Evolutionary conservation across 768 basidiomycete genomes (phyloP).

Genomic region (Pleurotus platypus): DNA sequence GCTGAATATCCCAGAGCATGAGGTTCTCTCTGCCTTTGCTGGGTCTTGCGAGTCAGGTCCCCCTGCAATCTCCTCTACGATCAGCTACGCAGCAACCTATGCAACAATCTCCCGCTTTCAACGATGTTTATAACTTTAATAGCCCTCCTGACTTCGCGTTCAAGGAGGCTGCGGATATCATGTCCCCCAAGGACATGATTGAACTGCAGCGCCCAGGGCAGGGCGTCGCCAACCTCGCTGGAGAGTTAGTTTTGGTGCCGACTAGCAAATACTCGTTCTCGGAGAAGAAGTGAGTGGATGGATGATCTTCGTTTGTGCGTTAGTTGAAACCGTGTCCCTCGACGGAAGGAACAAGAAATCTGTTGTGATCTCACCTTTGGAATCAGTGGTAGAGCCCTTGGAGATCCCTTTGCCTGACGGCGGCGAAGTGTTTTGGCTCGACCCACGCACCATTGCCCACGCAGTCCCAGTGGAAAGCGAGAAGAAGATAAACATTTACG

Average conservation of each 20-base stretch:
- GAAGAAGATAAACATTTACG: slow-evolving; percentile 54
- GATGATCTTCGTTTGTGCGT: too few species aligned
- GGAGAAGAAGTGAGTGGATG: slow-evolving; percentile 60
- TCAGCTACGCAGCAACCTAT: slow-evolving; percentile 18
- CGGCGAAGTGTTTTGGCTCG: slow-evolving; percentile 80
- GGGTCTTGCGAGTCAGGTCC: slow-evolving; percentile 53
- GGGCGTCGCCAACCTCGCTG: slow-evolving; percentile 64
- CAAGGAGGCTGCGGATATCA: slow-evolving; percentile 53
- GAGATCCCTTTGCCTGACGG: slow-evolving; percentile 61
- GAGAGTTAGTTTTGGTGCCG: slow-evolving; percentile 65
- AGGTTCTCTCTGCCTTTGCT: slow-evolving; percentile 51
- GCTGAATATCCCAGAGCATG: slow-evolving; percentile 31
- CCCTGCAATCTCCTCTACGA: slow-evolving; percentile 31
- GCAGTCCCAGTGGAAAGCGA: slow-evolving; percentile 52
- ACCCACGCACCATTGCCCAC: slow-evolving; percentile 65
- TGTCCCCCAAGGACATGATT: slow-evolving; percentile 72
- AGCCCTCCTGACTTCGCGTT: slow-evolving; percentile 45
- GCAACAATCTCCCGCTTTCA: slow-evolving; percentile 11
- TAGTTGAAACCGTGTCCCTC: too few species aligned
- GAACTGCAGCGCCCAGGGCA: slow-evolving; percentile 62
- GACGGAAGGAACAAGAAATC: slow-evolving; percentile 63
- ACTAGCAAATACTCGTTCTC: slow-evolving; percentile 68
- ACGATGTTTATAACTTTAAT: slow-evolving; percentile 3
- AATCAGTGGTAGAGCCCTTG: slow-evolving; percentile 40
- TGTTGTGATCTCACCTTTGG: slow-evolving; percentile 58